Conservation (phyloP, 108 stramenopile species). For the Discostella pseudostelligera region DNA sequence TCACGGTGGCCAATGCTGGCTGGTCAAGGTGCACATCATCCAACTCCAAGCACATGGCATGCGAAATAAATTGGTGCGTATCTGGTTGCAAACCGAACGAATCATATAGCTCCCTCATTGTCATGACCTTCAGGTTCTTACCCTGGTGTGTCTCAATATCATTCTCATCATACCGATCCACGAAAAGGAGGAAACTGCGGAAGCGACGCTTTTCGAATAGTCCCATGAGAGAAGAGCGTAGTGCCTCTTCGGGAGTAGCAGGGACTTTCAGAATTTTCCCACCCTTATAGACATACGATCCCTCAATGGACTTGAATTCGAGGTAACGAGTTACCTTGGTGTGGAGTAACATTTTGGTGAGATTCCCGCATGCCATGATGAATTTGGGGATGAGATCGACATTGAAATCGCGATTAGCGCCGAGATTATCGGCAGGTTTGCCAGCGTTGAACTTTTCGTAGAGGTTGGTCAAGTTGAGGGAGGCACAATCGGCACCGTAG, state of each 20-base stretch:
- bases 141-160: slow-evolving; percentile 81
- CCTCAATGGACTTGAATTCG: slow-evolving; percentile 96
- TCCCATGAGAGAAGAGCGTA: slow-evolving; percentile 91
- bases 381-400: slow-evolving; percentile 99
- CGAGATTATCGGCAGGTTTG: slow-evolving; percentile 70
- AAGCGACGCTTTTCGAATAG: slow-evolving; percentile 98
- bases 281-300: slow-evolving; percentile 95
- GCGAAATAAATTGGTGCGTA: slow-evolving; percentile 98
- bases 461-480: slow-evolving; percentile 94
- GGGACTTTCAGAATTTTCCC: slow-evolving; percentile 94
- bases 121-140: slow-evolving; percentile 87
- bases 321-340: slow-evolving; percentile 97
- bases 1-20: slow-evolving; percentile 88
- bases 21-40: slow-evolving; percentile 92
- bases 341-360: slow-evolving; percentile 98
- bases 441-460: slow-evolving; percentile 96
- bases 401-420: slow-evolving; percentile 95
- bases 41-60: slow-evolving; percentile 97
- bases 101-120: slow-evolving; percentile 92
- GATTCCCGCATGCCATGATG: slow-evolving; percentile 99
- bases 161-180: slow-evolving; percentile 83
- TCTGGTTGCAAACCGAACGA: slow-evolving; percentile 91
- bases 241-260: slow-evolving; percentile 91
- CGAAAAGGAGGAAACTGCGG: slow-evolving; percentile 93
- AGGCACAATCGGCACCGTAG: slow-evolving; percentile 98